Evolutionary conservation across 768 basidiomycete species (phyloP).

Genomic region (Boletus vinaceobasis): DNA sequence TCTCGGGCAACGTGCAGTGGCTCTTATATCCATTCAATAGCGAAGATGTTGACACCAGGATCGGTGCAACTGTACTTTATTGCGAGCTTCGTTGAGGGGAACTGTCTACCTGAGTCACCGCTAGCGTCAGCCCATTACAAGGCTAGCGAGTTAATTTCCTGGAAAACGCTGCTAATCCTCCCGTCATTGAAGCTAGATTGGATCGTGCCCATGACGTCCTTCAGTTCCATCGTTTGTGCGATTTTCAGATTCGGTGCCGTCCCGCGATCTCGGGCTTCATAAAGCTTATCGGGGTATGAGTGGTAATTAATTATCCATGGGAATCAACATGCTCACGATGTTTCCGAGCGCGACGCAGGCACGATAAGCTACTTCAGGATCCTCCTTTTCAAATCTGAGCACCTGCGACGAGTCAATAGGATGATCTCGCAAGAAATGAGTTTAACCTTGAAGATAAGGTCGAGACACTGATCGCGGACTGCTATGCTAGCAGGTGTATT

Average conservation of each 20-base stretch:
- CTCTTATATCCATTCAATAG: neutral
- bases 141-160: conserved; percentile 47
- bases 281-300: conserved; percentile 38
- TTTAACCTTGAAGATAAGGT: conserved; percentile 45
- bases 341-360: conserved; percentile 73
- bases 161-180: conserved; percentile 49
- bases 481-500: conserved; percentile 38
- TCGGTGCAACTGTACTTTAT: neutral
- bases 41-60: neutral
- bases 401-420: conserved; percentile 18
- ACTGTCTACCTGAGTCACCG: neutral
- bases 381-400: conserved; percentile 43
- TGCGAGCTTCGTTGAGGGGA: neutral
- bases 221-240: conserved; percentile 40
- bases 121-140: conserved; percentile 1
- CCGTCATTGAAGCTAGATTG: conserved; percentile 54
- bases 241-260: conserved; percentile 31
- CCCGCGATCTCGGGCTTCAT: conserved; percentile 41
- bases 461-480: conserved; percentile 42
- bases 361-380: conserved; percentile 71
- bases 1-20: too few species aligned
- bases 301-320: neutral
- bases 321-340: conserved; percentile 41
- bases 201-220: conserved; percentile 37
- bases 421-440: neutral